A percentile compares a stretch with the other conserved stretches of the same genome.
Evolutionary conservation across 2,329 filamentous ascomycete genomes (phyloP).

Genomic region (Albifimbria verrucaria): DNA sequence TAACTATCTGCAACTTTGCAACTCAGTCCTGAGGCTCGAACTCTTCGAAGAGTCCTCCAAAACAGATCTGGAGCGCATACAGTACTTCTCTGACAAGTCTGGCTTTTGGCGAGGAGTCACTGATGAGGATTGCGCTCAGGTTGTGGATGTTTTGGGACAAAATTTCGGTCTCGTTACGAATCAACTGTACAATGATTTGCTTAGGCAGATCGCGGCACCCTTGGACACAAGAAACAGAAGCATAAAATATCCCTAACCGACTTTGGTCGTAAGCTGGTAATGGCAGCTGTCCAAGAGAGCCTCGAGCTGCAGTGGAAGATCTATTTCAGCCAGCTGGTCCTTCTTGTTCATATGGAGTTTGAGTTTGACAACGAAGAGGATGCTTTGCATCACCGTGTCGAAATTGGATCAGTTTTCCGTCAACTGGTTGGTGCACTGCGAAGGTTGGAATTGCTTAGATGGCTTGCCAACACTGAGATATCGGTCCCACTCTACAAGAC

Average conservation of each 20-base stretch:
- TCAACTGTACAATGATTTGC: conserved; percentile 50
- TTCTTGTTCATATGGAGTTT: conserved; percentile 83
- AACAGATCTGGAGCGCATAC: conserved; percentile 70
- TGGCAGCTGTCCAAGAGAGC: conserved; percentile 76
- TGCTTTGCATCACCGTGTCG: conserved; percentile 55
- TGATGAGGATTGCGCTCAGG: conserved; percentile 72
- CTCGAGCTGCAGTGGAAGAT: conserved; percentile 69
- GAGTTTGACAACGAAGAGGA: conserved; percentile 74
- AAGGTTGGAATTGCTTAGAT: conserved; percentile 70
- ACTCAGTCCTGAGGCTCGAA: conserved; percentile 66
- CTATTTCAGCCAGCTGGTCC: conserved; percentile 76
- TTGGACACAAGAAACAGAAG: conserved; percentile 44
- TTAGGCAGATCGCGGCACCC: conserved; percentile 41
- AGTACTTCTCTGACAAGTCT: conserved; percentile 73
- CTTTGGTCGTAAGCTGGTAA: conserved; percentile 71
- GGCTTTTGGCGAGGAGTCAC: conserved; percentile 76
- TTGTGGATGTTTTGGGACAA: conserved; percentile 67
- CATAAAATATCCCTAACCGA: conserved; percentile 58
- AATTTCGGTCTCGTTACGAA: conserved; percentile 58
- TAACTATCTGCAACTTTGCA: conserved; percentile 64
- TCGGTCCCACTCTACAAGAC: conserved; percentile 42
- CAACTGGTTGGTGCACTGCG: conserved; percentile 68
- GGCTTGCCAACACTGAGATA: conserved; percentile 61
- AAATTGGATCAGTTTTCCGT: conserved; percentile 68
- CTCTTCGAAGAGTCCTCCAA: conserved; percentile 70